These are phyloP conservation scores for Ceratocystiopsis sp. DNA, from an alignment of 2,329 filamentous ascomycete genomes.

Conservation along the genomic window DNA sequence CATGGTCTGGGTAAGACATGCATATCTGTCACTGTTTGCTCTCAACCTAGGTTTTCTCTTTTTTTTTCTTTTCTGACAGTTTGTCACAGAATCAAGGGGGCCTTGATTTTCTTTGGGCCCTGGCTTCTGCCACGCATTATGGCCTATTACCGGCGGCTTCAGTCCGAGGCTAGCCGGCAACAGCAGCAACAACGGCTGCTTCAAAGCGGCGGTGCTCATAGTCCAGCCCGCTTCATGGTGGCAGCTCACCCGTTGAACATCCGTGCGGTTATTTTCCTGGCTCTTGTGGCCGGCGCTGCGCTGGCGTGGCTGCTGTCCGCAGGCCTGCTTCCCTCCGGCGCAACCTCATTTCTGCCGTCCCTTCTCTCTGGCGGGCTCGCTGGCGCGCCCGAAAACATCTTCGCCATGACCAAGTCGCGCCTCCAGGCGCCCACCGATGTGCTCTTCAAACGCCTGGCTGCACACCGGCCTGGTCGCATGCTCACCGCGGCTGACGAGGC, in stretches of 20 bases:
- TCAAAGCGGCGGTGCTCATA: conserved; percentile 21
- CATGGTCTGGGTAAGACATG: too few relatives aligned
- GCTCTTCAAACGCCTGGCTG: conserved; percentile 58
- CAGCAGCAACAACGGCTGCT: conserved; percentile 12
- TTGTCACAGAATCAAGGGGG: conserved; percentile 30
- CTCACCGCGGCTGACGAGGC: conserved; percentile 44
- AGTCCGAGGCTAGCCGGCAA: conserved; percentile 25
- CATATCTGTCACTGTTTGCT: not conserved
- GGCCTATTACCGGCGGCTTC: conserved; percentile 42
- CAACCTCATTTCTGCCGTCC: too few relatives aligned
- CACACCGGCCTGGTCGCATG: conserved; percentile 27
- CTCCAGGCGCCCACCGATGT: conserved; percentile 75
- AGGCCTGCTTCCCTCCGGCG: conserved; percentile 1
- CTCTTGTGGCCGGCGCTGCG: conserved; percentile 21
- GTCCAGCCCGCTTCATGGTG: conserved; percentile 15
- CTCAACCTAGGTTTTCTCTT: not conserved
- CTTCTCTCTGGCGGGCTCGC: conserved; percentile 33
- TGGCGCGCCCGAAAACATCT: conserved; percentile 59
- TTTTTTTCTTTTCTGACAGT: not conserved
- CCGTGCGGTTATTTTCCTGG: conserved; percentile 44
- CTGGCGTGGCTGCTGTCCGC: conserved; percentile 4
- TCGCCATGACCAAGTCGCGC: conserved; percentile 58
- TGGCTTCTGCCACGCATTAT: conserved; percentile 51
- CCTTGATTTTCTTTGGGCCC: conserved; percentile 50
- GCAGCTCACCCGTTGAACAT: conserved; percentile 29